Conservation (phyloP, 805 yeast genomes). For the Ogataea nakhonphanomensis region DNA sequence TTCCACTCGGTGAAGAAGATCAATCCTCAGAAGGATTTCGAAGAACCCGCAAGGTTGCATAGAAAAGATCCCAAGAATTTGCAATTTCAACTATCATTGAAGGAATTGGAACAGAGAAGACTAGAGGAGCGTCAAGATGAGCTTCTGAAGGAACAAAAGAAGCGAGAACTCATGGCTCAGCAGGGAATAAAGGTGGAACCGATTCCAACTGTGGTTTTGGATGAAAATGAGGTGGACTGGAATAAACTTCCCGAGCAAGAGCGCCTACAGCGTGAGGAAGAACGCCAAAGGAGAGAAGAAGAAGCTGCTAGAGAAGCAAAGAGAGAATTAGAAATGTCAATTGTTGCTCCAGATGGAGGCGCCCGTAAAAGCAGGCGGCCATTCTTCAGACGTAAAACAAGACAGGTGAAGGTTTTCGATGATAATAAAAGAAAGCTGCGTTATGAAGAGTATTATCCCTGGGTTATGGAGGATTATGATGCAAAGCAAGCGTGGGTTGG, state of each 20-base stretch:
- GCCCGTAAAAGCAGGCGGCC: slow-evolving; percentile 64
- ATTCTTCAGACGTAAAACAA: slow-evolving; percentile 70
- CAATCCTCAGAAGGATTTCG: slow-evolving; percentile 68
- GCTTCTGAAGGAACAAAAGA: slow-evolving; percentile 39
- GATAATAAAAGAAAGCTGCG: slow-evolving; percentile 80
- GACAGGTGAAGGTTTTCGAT: slow-evolving; percentile 76
- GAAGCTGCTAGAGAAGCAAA: slow-evolving; percentile 34
- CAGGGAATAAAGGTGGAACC: slow-evolving; percentile 17
- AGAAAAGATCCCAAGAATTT: slow-evolving; percentile 90
- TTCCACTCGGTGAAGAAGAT: slow-evolving; percentile 72
- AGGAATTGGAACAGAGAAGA: slow-evolving; percentile 66
- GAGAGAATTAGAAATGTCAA: slow-evolving; percentile 49
- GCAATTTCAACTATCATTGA: slow-evolving; percentile 78
- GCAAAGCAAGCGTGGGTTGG: slow-evolving; percentile 95
- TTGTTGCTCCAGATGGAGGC: slow-evolving; percentile 90
- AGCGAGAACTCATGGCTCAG: slow-evolving; percentile 31
- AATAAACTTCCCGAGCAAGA: slow-evolving; percentile 39
- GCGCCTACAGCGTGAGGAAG: slow-evolving; percentile 32
- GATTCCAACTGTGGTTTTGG: slow-evolving; percentile 26
- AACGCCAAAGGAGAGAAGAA: slow-evolving; percentile 25
- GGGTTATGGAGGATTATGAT: slow-evolving; percentile 97
- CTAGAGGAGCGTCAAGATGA: slow-evolving; percentile 43
- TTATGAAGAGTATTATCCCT: slow-evolving; percentile 95
- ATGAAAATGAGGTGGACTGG: slow-evolving; percentile 30
- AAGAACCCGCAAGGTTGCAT: slow-evolving; percentile 81